Evolutionary conservation across 2,329 filamentous ascomycete species (phyloP).

Genomic region (Diaporthe nobilis): DNA sequence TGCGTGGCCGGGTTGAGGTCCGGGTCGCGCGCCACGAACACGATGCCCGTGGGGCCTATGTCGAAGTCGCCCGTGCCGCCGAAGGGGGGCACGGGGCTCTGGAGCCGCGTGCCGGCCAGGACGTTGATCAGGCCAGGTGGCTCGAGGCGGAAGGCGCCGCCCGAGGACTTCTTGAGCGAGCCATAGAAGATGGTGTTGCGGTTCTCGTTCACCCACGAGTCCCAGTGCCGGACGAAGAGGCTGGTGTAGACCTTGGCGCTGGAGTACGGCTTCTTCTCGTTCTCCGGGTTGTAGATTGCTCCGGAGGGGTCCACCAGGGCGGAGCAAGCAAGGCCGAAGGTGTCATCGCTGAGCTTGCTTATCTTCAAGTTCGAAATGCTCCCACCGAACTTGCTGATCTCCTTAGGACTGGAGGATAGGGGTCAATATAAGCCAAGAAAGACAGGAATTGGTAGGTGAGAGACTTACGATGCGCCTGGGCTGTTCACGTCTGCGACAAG

Average conservation of each 20-base stretch:
- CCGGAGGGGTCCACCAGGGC: conserved; percentile 79
- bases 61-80: conserved; percentile 88
- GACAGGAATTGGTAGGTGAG: not conserved
- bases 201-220: conserved; percentile 79
- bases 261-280: conserved; percentile 71
- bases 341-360: conserved; percentile 63
- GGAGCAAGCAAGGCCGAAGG: conserved; percentile 70
- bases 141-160: conserved; percentile 57
- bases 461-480: conserved; percentile 56
- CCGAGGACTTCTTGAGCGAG: conserved; percentile 64
- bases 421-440: not conserved
- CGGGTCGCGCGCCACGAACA: conserved; percentile 83
- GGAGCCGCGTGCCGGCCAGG: conserved; percentile 70
- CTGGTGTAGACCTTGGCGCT: conserved; percentile 80
- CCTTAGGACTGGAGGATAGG: conserved; percentile 54
- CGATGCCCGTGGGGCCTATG: conserved; percentile 74
- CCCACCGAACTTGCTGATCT: conserved; percentile 65
- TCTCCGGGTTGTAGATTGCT: conserved; percentile 75
- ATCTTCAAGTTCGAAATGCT: conserved; percentile 72
- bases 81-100: conserved; percentile 81
- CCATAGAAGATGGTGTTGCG: conserved; percentile 82
- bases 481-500: conserved; percentile 56
- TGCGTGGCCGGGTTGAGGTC: conserved; percentile 78
- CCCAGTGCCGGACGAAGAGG: conserved; percentile 88
- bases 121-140: conserved; percentile 71